A percentile compares a stretch with the other conserved stretches of the same genome.
These are phyloP conservation scores for Aphanomyces stellatus DNA, from an alignment of 352 stramenopile species.

Conservation along the genomic window DNA sequence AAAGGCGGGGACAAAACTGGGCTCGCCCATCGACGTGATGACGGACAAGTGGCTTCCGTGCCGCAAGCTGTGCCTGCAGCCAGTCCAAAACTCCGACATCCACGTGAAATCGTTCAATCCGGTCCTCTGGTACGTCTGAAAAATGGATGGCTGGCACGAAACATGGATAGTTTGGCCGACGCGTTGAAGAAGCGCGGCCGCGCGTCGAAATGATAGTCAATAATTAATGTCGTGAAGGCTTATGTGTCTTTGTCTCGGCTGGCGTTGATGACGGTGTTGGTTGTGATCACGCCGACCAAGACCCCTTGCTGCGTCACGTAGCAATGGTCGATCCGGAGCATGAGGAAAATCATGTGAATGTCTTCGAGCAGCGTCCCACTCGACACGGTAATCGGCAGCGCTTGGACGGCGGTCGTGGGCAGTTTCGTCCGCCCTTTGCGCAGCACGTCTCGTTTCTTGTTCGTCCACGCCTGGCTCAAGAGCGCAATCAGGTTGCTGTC, in stretches of 20 bases:
- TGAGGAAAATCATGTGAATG: constrained; percentile 88
- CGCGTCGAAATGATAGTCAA: no score
- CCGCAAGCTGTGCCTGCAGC: constrained; percentile 26
- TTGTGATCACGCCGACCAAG: constrained; percentile 72
- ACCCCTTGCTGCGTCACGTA: constrained; percentile 80
- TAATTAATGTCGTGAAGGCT: no score
- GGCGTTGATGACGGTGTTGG: constrained; percentile 1
- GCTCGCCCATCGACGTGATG: constrained; percentile 71
- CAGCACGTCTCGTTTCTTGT: constrained; percentile 50
- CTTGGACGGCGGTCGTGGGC: constrained; percentile 17
- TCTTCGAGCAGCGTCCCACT: constrained; percentile 73
- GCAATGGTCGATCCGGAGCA: constrained; percentile 81
- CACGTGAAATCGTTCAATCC: constrained; percentile 53
- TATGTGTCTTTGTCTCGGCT: no score
- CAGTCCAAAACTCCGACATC: constrained; percentile 1
- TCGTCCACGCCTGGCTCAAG: constrained; percentile 50
- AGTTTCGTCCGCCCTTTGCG: constrained; percentile 45
- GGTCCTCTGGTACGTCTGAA: constrained; percentile 45
- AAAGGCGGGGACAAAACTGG: constrained; percentile 77
- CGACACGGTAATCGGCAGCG: constrained; percentile 62
- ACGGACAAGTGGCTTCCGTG: constrained; percentile 68
- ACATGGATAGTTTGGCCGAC: background rate
- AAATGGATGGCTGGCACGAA: background rate
- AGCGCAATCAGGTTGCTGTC: constrained; percentile 70
- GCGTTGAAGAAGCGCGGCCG: background rate